These are phyloP conservation scores for Leucoagaricus sp. DNA, from an alignment of 1,284 basidiomycete species.

Conservation along the genomic window DNA sequence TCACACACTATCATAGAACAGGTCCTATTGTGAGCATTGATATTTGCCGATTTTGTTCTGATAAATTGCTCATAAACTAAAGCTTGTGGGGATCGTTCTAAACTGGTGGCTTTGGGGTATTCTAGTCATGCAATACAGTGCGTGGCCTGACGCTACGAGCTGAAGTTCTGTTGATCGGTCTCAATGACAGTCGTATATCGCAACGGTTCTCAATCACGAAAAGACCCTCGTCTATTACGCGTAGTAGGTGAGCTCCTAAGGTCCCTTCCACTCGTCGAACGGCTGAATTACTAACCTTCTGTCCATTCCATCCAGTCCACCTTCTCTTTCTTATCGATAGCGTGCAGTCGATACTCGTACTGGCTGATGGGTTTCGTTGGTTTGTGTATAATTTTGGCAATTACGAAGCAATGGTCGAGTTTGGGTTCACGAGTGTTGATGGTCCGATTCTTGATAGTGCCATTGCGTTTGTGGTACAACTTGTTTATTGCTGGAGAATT, in stretches of 20 bases:
- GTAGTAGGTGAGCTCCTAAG: not conserved
- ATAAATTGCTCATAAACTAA: too few species aligned
- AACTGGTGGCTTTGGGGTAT: constrained; percentile 5
- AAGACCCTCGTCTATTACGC: not conserved
- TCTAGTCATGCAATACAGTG: not conserved
- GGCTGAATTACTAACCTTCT: too few species aligned
- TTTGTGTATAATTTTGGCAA: not conserved
- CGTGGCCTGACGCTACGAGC: not conserved
- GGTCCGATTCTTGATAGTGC: not conserved
- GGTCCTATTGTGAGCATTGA: too few species aligned
- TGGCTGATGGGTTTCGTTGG: not conserved
- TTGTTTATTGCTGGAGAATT: constrained; percentile 1
- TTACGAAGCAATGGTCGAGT: not conserved
- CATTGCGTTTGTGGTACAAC: not conserved
- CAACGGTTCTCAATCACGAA: not conserved
- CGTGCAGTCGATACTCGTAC: not conserved
- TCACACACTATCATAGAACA: too few species aligned
- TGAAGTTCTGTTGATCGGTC: not conserved
- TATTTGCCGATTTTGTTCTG: too few species aligned
- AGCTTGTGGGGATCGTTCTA: not conserved
- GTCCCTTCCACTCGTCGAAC: not conserved
- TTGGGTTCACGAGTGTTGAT: not conserved
- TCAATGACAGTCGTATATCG: not conserved
- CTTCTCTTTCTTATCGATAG: not conserved
- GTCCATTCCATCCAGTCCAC: too few species aligned